Percentiles rank a stretch among this genome's conserved stretches.
Evolutionary conservation across 2,329 filamentous ascomycete species (phyloP).

Genomic region (Arthrobotrys entomopaga): DNA sequence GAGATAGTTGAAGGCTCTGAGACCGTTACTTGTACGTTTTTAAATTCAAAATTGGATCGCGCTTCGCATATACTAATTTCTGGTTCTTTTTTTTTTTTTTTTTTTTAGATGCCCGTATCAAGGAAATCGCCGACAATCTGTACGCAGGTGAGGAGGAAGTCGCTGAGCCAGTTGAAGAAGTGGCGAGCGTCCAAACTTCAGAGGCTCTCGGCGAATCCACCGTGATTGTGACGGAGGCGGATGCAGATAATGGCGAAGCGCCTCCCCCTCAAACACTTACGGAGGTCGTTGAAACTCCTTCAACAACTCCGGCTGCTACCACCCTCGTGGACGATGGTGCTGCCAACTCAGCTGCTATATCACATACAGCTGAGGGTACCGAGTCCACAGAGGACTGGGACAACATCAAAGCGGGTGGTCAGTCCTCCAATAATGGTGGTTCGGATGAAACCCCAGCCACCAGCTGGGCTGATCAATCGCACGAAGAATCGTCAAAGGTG

Average conservation of each 20-base stretch:
- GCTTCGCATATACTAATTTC: not conserved
- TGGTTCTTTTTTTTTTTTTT: not conserved
- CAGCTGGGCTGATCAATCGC: slow-evolving; percentile 53
- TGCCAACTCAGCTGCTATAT: slow-evolving; percentile 40
- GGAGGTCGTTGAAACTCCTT: slow-evolving; percentile 15
- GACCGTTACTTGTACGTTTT: slow-evolving; percentile 74
- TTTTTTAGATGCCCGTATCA: slow-evolving; percentile 72
- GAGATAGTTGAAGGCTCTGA: slow-evolving; percentile 74
- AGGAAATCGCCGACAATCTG: slow-evolving; percentile 61
- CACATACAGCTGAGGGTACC: slow-evolving; percentile 16
- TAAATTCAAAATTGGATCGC: not conserved
- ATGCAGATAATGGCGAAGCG: slow-evolving; percentile 51
- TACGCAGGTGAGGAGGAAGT: slow-evolving; percentile 54
- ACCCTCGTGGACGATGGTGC: slow-evolving; percentile 49
- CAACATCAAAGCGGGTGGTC: slow-evolving; percentile 40
- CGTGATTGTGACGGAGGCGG: slow-evolving; percentile 60
- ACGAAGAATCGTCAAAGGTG: slow-evolving; percentile 51
- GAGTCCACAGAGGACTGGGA: slow-evolving; percentile 52
- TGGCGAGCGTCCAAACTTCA: slow-evolving; percentile 58
- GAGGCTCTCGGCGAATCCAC: slow-evolving; percentile 58
- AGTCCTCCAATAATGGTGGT: slow-evolving; percentile 55
- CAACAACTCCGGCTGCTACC: slow-evolving; percentile 24
- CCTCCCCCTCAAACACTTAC: slow-evolving; percentile 38
- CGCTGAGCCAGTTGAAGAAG: slow-evolving; percentile 64
- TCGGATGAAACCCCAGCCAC: slow-evolving; percentile 28